These are phyloP conservation scores for Phlebopus sp. DNA, from an alignment of 1,284 basidiomycete species.

Conservation along the genomic window DNA sequence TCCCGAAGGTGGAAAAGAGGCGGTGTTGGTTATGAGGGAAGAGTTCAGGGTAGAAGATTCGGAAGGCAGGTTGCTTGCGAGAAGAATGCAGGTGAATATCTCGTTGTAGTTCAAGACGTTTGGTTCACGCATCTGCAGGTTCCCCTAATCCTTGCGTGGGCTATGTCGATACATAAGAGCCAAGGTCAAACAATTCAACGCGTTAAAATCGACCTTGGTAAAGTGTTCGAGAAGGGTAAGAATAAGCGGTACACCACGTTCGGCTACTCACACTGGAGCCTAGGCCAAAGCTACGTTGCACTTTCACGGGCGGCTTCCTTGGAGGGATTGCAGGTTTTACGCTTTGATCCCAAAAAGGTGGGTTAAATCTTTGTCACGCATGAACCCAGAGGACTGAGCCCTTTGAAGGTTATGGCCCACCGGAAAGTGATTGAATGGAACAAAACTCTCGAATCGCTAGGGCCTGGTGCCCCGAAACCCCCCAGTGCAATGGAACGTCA, in stretches of 20 bases:
- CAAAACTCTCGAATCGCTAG: conserved; percentile 20
- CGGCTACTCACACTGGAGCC: neutral
- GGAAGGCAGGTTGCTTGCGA: conserved; percentile 64
- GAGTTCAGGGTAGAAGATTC: conserved; percentile 68
- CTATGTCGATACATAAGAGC: conserved; percentile 80
- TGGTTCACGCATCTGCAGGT: conserved; percentile 32
- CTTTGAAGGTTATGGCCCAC: conserved; percentile 47
- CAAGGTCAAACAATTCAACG: conserved; percentile 73
- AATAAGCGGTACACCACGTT: neutral
- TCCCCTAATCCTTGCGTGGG: conserved; percentile 71
- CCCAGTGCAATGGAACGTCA: neutral
- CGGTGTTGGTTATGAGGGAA: conserved; percentile 57
- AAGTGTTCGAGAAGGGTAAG: conserved; percentile 71
- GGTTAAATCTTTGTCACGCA: conserved; percentile 2
- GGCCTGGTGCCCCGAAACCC: neutral
- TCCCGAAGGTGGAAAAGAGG: conserved; percentile 42
- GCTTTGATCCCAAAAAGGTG: conserved; percentile 72
- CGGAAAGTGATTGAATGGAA: conserved; percentile 50
- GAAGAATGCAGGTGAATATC: conserved; percentile 42
- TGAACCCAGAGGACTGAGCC: neutral
- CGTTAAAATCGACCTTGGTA: conserved; percentile 61
- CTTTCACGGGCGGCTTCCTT: conserved; percentile 79
- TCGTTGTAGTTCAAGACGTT: neutral
- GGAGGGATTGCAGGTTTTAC: conserved; percentile 75
- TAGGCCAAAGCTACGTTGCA: conserved; percentile 80